These are phyloP conservation scores for Myxozyma monticola DNA, from an alignment of 805 yeast genomes.

Conservation along the genomic window DNA sequence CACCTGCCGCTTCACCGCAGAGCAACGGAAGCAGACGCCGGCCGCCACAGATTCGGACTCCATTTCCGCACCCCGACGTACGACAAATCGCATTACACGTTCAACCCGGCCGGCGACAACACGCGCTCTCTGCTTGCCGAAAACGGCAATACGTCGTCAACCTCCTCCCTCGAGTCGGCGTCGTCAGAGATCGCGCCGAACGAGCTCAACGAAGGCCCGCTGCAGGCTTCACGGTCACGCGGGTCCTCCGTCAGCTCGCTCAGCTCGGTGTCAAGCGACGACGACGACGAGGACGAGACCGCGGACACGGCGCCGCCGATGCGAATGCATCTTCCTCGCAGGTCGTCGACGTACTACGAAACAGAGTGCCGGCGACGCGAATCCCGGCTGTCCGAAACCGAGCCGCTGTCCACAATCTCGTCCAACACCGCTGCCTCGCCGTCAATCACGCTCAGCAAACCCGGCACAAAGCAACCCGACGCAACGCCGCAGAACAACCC, in stretches of 20 bases:
- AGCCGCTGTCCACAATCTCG: too few species aligned
- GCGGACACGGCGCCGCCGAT: neutral
- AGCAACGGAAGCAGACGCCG: neutral
- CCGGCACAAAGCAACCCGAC: too few species aligned
- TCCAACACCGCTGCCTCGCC: too few species aligned
- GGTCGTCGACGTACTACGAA: conserved; percentile 25
- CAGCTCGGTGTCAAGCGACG: neutral
- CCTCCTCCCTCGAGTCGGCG: conserved; percentile 3
- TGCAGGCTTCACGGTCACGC: neutral
- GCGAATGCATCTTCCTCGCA: conserved; percentile 5
- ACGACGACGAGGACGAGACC: conserved; percentile 1
- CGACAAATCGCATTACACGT: conserved; percentile 24
- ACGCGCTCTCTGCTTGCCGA: conserved; percentile 7
- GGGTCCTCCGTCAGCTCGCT: neutral
- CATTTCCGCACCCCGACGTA: conserved; percentile 8
- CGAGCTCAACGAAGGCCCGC: neutral
- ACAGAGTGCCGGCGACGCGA: too few species aligned
- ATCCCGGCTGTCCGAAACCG: too few species aligned
- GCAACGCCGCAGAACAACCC: too few species aligned
- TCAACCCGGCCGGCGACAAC: conserved; percentile 18
- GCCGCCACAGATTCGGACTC: neutral
- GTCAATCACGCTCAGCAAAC: too few species aligned
- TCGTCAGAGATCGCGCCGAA: neutral
- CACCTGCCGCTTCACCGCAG: neutral
- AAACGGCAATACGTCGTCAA: neutral